Evolutionary conservation across 345 rosid genomes (phyloP).

Genomic region (Reutealis trisperma): DNA sequence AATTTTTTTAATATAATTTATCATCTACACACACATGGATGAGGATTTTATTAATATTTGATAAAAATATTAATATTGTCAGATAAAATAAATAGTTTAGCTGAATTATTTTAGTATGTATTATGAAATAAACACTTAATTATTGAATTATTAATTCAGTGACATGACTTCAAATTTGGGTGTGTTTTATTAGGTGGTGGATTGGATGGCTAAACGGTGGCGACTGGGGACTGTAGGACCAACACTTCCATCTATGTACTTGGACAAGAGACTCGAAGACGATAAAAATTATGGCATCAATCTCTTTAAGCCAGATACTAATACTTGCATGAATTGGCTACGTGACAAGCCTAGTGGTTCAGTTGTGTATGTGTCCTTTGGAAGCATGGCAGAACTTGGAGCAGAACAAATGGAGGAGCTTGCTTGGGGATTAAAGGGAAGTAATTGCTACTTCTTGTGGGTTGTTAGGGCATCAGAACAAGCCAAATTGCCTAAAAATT

Average conservation of each 20-base stretch:
- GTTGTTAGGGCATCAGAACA: slow-evolving; percentile 20
- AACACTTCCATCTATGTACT: slow-evolving; percentile 37
- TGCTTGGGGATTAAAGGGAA: slow-evolving; percentile 18
- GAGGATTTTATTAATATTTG: no score
- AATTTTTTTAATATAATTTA: no score
- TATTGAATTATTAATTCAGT: no score
- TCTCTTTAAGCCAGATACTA: slow-evolving; percentile 24
- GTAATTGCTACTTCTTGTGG: slow-evolving; percentile 32
- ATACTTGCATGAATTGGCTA: slow-evolving; percentile 26
- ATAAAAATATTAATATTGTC: no score
- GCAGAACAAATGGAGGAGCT: slow-evolving; percentile 29
- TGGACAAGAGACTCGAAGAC: slow-evolving; percentile 31
- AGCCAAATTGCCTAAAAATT: slow-evolving; percentile 17
- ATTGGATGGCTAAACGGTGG: slow-evolving; percentile 31
- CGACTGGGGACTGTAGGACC: slow-evolving; percentile 35
- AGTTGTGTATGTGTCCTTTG: slow-evolving; percentile 34
- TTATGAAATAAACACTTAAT: no score
- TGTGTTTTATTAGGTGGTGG: slow-evolving; percentile 42
- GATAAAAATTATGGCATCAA: slow-evolving; percentile 33
- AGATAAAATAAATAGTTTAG: no score
- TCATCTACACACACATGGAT: no score
- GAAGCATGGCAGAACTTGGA: slow-evolving; percentile 28
- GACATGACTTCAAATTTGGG: no score
- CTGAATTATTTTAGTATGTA: no score
- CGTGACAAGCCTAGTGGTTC: slow-evolving; percentile 21